These are phyloP conservation scores for Massariosphaeria phaeospora DNA, from an alignment of 495 filamentous ascomycete species.

Conservation along the genomic window DNA sequence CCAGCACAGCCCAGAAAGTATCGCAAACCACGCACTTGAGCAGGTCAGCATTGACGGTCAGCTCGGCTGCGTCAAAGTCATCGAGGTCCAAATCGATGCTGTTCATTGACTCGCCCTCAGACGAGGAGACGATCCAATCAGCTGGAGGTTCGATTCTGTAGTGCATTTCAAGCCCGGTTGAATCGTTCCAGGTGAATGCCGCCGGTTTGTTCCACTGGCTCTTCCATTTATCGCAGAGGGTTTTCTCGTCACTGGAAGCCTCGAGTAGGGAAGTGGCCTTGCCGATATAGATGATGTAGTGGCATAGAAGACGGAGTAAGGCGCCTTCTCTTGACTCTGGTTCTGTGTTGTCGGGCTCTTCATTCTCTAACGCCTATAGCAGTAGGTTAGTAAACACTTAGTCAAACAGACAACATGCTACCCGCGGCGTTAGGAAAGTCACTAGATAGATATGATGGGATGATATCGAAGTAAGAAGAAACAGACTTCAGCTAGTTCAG, in stretches of 20 bases:
- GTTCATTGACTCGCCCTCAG: constrained; percentile 15
- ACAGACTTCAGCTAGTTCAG: no score
- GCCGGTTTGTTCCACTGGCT: constrained; percentile 23
- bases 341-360: neutral
- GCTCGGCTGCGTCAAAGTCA: constrained; percentile 2
- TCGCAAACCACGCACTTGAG: constrained; percentile 11
- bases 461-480: no score
- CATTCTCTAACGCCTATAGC: constrained; percentile 2
- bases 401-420: no score
- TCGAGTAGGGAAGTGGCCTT: constrained; percentile 16
- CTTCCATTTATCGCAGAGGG: constrained; percentile 7
- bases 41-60: constrained; percentile 3
- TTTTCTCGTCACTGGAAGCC: constrained; percentile 2
- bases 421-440: no score
- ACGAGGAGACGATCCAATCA: constrained; percentile 12
- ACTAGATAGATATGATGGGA: no score
- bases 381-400: no score
- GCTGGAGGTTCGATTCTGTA: constrained; percentile 19
- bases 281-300: constrained; percentile 27
- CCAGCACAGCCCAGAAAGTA: constrained; percentile 12
- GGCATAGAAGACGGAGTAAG: constrained; percentile 22
- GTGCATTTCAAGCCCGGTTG: constrained; percentile 22
- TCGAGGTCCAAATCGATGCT: constrained; percentile 18
- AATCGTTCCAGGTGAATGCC: constrained; percentile 17
- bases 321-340: constrained; percentile 9